Percentiles rank a stretch among this genome's conserved stretches.
Conservation (phyloP, 495 filamentous ascomycete genomes). For the Sordaria brevicollis region DNA sequence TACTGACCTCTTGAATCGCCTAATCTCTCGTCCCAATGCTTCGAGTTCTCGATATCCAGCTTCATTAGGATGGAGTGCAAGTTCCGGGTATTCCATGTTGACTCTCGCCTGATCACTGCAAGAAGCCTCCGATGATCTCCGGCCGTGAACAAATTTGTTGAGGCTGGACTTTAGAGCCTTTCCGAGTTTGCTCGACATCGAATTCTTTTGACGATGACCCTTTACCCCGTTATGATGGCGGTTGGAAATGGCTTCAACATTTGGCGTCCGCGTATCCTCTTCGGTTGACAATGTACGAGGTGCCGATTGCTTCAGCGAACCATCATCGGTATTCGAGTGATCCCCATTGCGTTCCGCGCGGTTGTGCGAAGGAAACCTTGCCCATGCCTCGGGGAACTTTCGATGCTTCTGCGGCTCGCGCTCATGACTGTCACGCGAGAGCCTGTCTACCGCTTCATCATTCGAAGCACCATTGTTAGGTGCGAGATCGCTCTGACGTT, state of each 20-base stretch:
- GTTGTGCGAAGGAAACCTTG: slow-evolving; percentile 28
- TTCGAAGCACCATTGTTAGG: not conserved
- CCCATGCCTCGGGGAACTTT: slow-evolving; percentile 21
- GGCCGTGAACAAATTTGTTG: slow-evolving; percentile 18
- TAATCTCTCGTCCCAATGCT: slow-evolving; percentile 23
- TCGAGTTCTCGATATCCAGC: slow-evolving; percentile 21
- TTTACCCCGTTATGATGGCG: not conserved
- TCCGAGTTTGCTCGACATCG: slow-evolving; percentile 20
- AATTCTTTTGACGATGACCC: not conserved
- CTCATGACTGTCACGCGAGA: not conserved
- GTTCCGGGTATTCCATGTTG: slow-evolving; percentile 25
- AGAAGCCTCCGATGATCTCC: slow-evolving; percentile 7
- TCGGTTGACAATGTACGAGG: not conserved
- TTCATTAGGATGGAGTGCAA: slow-evolving; percentile 22
- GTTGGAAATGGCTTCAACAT: not conserved
- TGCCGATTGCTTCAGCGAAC: slow-evolving; percentile 11
- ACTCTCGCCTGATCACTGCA: not conserved
- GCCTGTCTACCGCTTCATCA: not conserved
- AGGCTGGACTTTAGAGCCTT: slow-evolving; percentile 23
- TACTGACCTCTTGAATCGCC: slow-evolving; percentile 15
- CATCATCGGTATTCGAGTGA: slow-evolving; percentile 14
- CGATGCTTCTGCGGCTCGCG: not conserved
- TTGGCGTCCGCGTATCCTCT: not conserved
- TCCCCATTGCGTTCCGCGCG: slow-evolving; percentile 22
- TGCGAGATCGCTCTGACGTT: not conserved